Percentiles rank a stretch among this genome's conserved stretches.
Evolutionary conservation across 441 rosid genomes (phyloP).

Genomic region (Syzygium syzygioides): DNA sequence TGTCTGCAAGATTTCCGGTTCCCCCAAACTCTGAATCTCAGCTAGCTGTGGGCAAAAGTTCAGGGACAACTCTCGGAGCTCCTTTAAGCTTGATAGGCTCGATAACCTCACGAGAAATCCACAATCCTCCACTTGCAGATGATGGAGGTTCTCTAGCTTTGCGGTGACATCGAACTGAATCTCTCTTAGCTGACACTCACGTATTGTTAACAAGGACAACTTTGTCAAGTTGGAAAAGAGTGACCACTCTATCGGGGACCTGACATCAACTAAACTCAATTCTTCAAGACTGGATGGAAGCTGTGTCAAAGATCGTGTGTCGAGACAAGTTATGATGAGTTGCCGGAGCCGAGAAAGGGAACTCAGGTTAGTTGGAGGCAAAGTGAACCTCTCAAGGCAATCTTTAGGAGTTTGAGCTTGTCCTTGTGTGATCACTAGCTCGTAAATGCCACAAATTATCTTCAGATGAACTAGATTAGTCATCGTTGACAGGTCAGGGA

Average conservation of each 20-base stretch:
- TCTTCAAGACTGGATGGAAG: background rate
- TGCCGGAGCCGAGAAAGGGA: background rate
- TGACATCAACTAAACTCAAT: background rate
- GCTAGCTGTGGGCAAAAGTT: background rate
- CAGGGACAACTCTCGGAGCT: background rate
- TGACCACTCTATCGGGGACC: background rate
- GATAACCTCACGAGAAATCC: background rate
- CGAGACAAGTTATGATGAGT: background rate
- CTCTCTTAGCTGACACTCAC: background rate
- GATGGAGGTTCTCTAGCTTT: background rate
- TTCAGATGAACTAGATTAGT: background rate
- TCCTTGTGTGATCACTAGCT: background rate
- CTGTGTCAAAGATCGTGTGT: background rate
- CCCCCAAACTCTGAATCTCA: background rate
- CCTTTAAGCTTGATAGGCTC: background rate
- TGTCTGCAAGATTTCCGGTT: background rate
- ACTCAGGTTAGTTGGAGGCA: background rate
- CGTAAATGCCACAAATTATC: background rate
- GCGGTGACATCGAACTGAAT: background rate
- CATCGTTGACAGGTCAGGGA: background rate
- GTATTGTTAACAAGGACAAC: background rate
- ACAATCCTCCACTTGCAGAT: background rate
- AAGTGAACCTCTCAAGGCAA: background rate
- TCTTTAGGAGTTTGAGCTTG: background rate
- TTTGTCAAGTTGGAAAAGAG: background rate